Evolutionary conservation across 257 asterid genomes (phyloP).

Genomic region (Nicotiana tomentosiformis): DNA sequence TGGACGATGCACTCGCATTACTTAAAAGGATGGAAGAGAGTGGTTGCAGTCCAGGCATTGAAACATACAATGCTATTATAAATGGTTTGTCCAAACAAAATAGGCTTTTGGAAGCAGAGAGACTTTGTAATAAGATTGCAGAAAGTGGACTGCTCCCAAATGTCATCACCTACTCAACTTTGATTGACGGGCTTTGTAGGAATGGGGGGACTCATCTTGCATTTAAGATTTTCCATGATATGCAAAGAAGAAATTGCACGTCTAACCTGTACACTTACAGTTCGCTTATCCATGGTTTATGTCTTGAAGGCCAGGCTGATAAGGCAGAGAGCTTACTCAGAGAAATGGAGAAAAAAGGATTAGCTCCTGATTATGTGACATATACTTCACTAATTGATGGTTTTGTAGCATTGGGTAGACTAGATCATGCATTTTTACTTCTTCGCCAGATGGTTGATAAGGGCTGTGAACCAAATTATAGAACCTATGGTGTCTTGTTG

Average conservation of each 20-base stretch:
- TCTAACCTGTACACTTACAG: constrained; percentile 79
- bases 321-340: constrained; percentile 57
- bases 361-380: constrained; percentile 68
- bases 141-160: constrained; percentile 62
- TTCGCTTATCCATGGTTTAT: constrained; percentile 68
- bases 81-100: constrained; percentile 55
- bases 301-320: constrained; percentile 58
- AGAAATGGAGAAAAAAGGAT: constrained; percentile 53
- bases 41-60: constrained; percentile 51
- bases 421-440: constrained; percentile 58
- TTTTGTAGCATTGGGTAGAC: constrained; percentile 50
- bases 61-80: constrained; percentile 67
- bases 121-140: constrained; percentile 43
- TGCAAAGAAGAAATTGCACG: constrained; percentile 56
- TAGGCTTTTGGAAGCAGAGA: constrained; percentile 59
- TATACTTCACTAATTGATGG: constrained; percentile 82
- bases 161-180: constrained; percentile 69
- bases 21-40: constrained; percentile 44
- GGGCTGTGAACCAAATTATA: constrained; percentile 70
- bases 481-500: constrained; percentile 58
- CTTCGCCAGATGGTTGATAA: constrained; percentile 53
- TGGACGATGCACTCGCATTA: constrained; percentile 57
- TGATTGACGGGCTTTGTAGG: constrained; percentile 81
- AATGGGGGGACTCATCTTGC: constrained; percentile 54
- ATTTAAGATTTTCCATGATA: constrained; percentile 60